These are phyloP conservation scores for Gnaphalium uliginosum DNA, from an alignment of 129 eudicot species.

Conservation along the genomic window DNA sequence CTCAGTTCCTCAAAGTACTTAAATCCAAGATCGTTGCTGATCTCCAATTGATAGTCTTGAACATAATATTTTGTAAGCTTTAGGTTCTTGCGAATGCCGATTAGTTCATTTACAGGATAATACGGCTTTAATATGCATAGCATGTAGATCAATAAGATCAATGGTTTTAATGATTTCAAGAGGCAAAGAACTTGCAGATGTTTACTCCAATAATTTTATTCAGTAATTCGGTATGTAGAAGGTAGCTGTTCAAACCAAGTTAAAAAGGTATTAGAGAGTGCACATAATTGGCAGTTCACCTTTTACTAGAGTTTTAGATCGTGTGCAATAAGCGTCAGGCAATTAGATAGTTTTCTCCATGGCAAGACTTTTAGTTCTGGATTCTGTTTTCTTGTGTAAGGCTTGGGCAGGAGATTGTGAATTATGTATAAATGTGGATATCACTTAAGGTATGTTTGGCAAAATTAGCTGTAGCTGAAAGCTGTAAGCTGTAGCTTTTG, in stretches of 20 bases:
- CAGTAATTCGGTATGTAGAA: not conserved
- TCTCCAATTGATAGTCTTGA: conserved; percentile 2
- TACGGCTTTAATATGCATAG: not conserved
- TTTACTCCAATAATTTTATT: not conserved
- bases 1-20: not conserved
- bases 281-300: conserved; percentile 1
- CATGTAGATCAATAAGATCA: no score
- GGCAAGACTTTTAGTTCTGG: not conserved
- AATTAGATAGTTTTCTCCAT: not conserved
- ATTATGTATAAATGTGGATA: not conserved
- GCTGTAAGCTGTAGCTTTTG: no score
- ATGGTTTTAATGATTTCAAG: not conserved
- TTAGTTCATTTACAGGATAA: conserved; percentile 4
- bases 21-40: not conserved
- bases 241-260: conserved; percentile 13
- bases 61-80: conserved; percentile 7
- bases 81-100: not conserved
- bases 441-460: not conserved
- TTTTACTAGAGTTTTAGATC: not conserved
- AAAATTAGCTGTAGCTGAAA: no score
- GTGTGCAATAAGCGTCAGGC: not conserved
- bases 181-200: not conserved
- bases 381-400: not conserved
- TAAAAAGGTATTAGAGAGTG: not conserved
- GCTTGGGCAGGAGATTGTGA: not conserved